Evolutionary conservation across 345 rosid genomes (phyloP), one percentile per base, ranked within the genome.

Genomic region (Syzygium aqueum): DNA sequence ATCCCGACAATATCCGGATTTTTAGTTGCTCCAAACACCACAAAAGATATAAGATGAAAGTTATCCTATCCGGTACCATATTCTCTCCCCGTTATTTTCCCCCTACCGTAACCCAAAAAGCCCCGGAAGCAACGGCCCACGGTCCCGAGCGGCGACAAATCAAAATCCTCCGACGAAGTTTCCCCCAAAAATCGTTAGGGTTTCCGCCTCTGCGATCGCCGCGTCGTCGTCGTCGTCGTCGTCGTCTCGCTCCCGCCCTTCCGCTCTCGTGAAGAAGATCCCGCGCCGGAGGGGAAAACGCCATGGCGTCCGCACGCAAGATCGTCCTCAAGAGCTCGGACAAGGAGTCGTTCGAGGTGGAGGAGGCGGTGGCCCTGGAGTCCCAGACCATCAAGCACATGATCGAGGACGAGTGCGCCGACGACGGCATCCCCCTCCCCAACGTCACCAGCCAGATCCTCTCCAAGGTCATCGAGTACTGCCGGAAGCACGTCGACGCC

Each of bases 381-480:
- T 95, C 97, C 5, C 93, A 92, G 90, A 95, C 95, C 73, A 93
- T 96, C 16, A 94, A 92, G 88, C 96, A 96, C 86, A 91, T 93
- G 95, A 93, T 95, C 73, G 97, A 95, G 86, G 92, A 91, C 87
- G 92, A 92, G 82, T 94, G 97, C 89, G 89, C 93, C 85, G 92
- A 89, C 53, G 86, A 84, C 85, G 94, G 92, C 49, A 96, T 94
- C 59, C 98, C 98, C 6, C 86, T 94, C 49, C 96, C 96, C 11
- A 96, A 95, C 91, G 96, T 96, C 73, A 91, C 96, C 53, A 90
- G 96, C 53, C 83, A 85, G 93, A 93, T 91, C 89, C 93, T 96
- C 8, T 91, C 95, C 4, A 95, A 91, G 90, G 94, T 96, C 22
- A 93, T 96, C 77, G 98, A 96, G 92, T 96, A 93, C 91, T 94